Conservation (phyloP, 257 asterid genomes). For the Leptodermis oblonga region DNA sequence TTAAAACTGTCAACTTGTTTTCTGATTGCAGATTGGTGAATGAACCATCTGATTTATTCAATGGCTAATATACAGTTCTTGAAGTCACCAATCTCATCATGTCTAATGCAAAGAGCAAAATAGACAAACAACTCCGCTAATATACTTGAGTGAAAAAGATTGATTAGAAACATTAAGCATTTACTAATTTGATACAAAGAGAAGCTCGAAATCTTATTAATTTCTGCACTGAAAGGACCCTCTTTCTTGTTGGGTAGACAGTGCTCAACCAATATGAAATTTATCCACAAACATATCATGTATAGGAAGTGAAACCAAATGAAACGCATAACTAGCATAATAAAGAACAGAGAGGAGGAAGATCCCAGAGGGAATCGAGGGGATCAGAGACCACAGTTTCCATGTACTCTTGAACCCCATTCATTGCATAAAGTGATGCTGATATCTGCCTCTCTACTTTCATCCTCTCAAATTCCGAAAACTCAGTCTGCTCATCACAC, state of each 20-base stretch:
- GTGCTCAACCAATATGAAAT: background rate
- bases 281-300: no score
- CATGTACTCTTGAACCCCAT: conserved; percentile 74
- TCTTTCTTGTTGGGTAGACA: background rate
- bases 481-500: conserved; percentile 12
- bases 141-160: background rate
- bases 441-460: conserved; percentile 74
- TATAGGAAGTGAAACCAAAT: no score
- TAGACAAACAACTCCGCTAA: background rate
- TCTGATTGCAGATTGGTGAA: no score
- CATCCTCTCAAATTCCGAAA: conserved; percentile 50
- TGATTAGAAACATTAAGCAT: background rate
- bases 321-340: no score
- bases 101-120: background rate
- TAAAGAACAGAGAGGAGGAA: conserved; percentile 49
- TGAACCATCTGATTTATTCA: no score
- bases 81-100: background rate
- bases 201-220: background rate
- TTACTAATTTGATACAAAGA: background rate
- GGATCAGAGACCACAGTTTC: conserved; percentile 45
- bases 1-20: no score
- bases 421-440: conserved; percentile 69
- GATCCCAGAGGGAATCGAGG: conserved; percentile 61
- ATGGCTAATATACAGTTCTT: background rate
- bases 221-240: conserved; percentile 1